Conservation (phyloP, 139 green algal species). For the Chlorella vulgaris region DNA sequence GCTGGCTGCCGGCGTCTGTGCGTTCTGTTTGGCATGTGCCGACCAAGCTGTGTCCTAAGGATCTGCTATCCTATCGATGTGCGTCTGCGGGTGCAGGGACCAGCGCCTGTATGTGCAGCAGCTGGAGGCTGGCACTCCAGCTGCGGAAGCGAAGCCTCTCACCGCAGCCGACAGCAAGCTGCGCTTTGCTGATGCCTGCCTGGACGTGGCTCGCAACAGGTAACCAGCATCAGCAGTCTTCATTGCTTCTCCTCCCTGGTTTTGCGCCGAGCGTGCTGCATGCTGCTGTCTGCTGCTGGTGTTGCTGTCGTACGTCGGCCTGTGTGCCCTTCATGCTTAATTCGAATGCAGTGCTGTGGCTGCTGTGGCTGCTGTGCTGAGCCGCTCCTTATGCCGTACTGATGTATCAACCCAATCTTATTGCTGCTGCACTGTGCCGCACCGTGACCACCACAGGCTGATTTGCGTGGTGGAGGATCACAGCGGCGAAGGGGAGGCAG, state of each 20-base stretch:
- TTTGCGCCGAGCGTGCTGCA: no score
- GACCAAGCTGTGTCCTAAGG: background rate
- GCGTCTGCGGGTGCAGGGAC: no score
- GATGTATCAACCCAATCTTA: background rate
- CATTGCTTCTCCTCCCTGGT: background rate
- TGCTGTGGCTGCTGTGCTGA: no score
- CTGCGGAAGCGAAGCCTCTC: slow-evolving; percentile 21
- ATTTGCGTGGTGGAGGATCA: slow-evolving; percentile 66
- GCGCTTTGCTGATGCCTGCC: slow-evolving; percentile 61
- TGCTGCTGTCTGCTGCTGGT: no score
- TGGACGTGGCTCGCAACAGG: slow-evolving; percentile 50
- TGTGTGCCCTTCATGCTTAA: no score
- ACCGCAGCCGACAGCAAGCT: slow-evolving; percentile 44
- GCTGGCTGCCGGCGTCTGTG: no score
- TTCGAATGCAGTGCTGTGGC: no score
- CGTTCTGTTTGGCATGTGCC: background rate
- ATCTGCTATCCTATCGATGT: background rate
- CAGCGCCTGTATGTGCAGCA: slow-evolving; percentile 71
- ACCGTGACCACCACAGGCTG: slow-evolving; percentile 10
- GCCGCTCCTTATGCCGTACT: background rate
- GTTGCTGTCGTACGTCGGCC: no score
- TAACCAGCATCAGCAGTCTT: background rate
- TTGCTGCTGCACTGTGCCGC: no score
- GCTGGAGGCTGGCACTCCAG: background rate
- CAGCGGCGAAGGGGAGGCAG: slow-evolving; percentile 43